A percentile compares a stretch with the other conserved stretches of the same genome.
These are phyloP conservation scores for Cichorium intybus DNA, from an alignment of 140 eudicot species.

Conservation along the genomic window DNA sequence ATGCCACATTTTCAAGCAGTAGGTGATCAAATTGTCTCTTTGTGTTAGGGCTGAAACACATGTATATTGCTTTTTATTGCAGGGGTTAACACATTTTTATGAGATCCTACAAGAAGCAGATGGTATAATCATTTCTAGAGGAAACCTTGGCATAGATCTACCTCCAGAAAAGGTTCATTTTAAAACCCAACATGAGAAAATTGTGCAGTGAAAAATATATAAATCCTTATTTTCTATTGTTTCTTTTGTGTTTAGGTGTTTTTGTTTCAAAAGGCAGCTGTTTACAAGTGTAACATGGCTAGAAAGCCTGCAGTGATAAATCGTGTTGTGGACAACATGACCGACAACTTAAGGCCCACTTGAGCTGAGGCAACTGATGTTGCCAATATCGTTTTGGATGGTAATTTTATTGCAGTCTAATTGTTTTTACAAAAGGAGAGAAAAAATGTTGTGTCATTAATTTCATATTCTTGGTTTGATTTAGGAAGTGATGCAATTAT, in stretches of 20 bases:
- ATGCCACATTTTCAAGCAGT: neutral
- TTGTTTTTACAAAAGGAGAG: too few species aligned
- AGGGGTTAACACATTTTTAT: slow-evolving; percentile 77
- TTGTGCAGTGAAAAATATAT: neutral
- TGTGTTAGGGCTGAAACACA: neutral
- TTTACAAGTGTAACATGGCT: slow-evolving; percentile 59
- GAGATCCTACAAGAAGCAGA: slow-evolving; percentile 79
- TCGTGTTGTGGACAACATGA: slow-evolving; percentile 69
- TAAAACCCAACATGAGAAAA: neutral
- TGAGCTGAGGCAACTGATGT: slow-evolving; percentile 78
- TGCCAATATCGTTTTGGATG: slow-evolving; percentile 67
- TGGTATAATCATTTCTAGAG: slow-evolving; percentile 80
- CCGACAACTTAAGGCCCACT: slow-evolving; percentile 59
- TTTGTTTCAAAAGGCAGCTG: slow-evolving; percentile 56
- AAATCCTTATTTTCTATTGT: neutral
- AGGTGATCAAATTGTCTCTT: neutral
- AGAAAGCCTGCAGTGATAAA: slow-evolving; percentile 63
- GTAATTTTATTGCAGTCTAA: too few species aligned
- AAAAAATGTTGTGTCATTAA: too few species aligned
- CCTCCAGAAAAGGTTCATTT: slow-evolving; percentile 71
- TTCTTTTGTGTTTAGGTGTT: slow-evolving; percentile 35
- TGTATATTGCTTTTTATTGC: slow-evolving; percentile 3
- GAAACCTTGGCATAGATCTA: slow-evolving; percentile 75
- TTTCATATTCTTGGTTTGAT: too few species aligned
- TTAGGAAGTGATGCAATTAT: too few species aligned